A percentile compares a stretch with the other conserved stretches of the same genome.
phyloP scores from a whole-genome alignment of 1,139 yeast species.

The Lodderomyces jiufengensis region DNA sequence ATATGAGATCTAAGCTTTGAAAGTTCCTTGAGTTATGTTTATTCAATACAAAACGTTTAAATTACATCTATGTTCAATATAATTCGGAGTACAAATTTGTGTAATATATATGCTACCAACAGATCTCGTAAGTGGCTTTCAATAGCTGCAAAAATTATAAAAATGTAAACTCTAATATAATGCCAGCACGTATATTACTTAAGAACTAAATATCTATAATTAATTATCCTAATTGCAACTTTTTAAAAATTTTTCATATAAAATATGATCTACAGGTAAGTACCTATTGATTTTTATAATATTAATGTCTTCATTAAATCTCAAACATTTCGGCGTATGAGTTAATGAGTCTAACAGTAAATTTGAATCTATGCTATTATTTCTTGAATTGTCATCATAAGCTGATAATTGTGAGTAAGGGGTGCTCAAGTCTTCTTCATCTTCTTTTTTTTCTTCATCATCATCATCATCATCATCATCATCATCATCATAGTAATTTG shows the following conservation, averaged over 20 bases:
- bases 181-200: too few relatives aligned
- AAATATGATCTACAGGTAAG: slow-evolving; percentile 14
- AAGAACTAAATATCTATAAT: too few relatives aligned
- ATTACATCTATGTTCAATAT: too few relatives aligned
- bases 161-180: too few relatives aligned
- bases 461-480: slow-evolving; percentile 10
- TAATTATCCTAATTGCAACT: background rate
- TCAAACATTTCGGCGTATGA: slow-evolving; percentile 9
- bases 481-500: slow-evolving; percentile 11
- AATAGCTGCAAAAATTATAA: too few relatives aligned
- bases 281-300: slow-evolving; percentile 12
- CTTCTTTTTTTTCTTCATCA: slow-evolving; percentile 3
- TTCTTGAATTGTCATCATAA: background rate
- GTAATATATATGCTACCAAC: too few relatives aligned
- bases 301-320: slow-evolving; percentile 13
- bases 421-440: background rate
- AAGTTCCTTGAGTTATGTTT: too few relatives aligned
- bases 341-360: slow-evolving; percentile 6
- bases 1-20: too few relatives aligned
- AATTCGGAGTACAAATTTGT: too few relatives aligned
- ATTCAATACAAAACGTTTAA: too few relatives aligned
- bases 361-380: background rate
- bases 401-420: background rate
- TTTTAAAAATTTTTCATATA: slow-evolving; percentile 11
- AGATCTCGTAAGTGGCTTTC: too few relatives aligned